phyloP scores from a whole-genome alignment of 73 alveolate species.

The Diophrys sp. region DNA sequence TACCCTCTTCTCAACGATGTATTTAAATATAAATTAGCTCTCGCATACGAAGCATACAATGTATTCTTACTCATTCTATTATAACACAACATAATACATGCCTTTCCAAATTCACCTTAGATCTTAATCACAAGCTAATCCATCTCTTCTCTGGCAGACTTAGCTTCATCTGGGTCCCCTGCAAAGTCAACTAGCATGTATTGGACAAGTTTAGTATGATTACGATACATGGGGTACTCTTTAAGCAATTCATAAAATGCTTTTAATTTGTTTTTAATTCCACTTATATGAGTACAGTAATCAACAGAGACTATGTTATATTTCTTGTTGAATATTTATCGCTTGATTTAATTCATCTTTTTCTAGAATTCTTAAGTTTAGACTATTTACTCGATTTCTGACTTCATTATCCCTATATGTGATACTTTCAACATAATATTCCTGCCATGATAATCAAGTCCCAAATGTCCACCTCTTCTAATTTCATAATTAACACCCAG shows the following conservation, averaged over 20 bases:
- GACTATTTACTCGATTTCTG: slow-evolving; percentile 33
- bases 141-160: neutral
- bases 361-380: neutral
- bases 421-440: slow-evolving; percentile 67
- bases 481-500: slow-evolving; percentile 72
- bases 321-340: neutral
- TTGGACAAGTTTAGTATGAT: slow-evolving; percentile 12
- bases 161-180: neutral
- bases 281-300: neutral
- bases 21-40: slow-evolving; percentile 13
- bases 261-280: slow-evolving; percentile 20
- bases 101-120: slow-evolving; percentile 35
- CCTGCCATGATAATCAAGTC: slow-evolving; percentile 67
- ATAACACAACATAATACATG: slow-evolving; percentile 61
- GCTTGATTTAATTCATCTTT: neutral
- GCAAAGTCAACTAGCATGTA: neutral
- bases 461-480: slow-evolving; percentile 77
- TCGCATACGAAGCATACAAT: slow-evolving; percentile 2
- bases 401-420: slow-evolving; percentile 74
- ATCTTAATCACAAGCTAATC: slow-evolving; percentile 10
- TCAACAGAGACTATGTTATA: slow-evolving; percentile 14
- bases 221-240: slow-evolving; percentile 10
- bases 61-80: slow-evolving; percentile 21
- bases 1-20: slow-evolving; percentile 67
- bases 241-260: slow-evolving; percentile 36